Base-by-base conservation (phyloP, 257 asterid species). In the Solanum chilense region DNA sequence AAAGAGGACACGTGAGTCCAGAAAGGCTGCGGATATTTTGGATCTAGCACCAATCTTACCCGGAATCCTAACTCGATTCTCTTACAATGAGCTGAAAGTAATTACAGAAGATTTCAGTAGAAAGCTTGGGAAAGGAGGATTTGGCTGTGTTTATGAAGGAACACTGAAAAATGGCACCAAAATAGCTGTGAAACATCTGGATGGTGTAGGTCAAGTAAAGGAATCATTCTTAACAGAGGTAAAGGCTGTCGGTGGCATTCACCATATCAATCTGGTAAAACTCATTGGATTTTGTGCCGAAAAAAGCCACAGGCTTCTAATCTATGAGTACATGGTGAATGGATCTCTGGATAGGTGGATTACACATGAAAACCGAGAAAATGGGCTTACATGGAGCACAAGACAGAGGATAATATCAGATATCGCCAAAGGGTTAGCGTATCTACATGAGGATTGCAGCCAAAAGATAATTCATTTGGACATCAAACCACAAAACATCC, bases 401-500 rank as follows among this genome's bases (percentile, higher is more conserved):
- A 76, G 87, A 25, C 71, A 69, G 11, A 88, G 29, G 60, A 88
- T 90, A 31, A 78, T 88, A 52, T 44, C 21, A 29, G 88, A 90
- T 10, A 73, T 90, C 2, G 89, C 90, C 0, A 86, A 88, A 62
- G 88, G 91, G 3, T 75, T 90, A 86, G 87, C 85, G 0, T 90
- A 88, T 68, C 86, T 88, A 11, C 91, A 88, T 20, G 90, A 83
- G 23, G 89, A 90, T 3, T 88, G 92, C 52, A 84, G 81, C n/a
- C 89, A 86, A 31, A 88, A 86, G 82, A 88, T 90, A 70, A 82
- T 88, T 44, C 92, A 90, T 33, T 73, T 90, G 35, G 90, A 90
- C 25, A 90, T 90, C 83, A 86, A 90, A 71, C 87, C 92, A 1
- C 92, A 88, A 45, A 90, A 88, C 83, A 90, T 90, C 74, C 91